Evolutionary conservation across 352 stramenopile species (phyloP), one percentile per base, ranked within the genome.

Genomic region (Peronosclerospora sorghi): DNA sequence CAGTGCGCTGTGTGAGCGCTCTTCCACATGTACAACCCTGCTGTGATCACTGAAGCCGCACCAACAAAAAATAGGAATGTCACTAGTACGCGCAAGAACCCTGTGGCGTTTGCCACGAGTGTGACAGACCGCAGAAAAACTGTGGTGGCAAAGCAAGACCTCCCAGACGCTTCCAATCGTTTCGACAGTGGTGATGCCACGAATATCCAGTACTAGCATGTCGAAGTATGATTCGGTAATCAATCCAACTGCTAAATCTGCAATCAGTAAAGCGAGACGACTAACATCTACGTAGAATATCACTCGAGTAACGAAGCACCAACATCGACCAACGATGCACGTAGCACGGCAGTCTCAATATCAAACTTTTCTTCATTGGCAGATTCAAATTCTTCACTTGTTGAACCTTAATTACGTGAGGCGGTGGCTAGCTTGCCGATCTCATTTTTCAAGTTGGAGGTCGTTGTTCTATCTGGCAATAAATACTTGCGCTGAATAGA

Each of bases 151-250:
- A 13, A 49, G 48, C 21, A 84, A 50, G 2, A 83, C 39, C 29
- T 64, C 62, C 46, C 69, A 80, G 1, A 70, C 32, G 46, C 64
- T 68, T 45, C 56, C 64, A 41, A 69, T 48, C 4, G 39, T 64
- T 20, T 72, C 65, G 24, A 73, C 63, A 9, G 65, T 56, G 8
- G 60, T 57, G 24, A 72, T 57, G 14, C 66, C 73, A 23, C 70
- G 63, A n/a, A 82, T 73, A 30, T 86, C 73, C 17, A 86, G 48
- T 19, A 60, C 53, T 2, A n/a, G 51, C 28, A 86, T 46, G 24
- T 68, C 59, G 12, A 63, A 67, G 40, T 80, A 86, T 32, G 73
- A 86, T 32, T 86, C 65, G 0, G 68, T 80, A 20, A 79, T 61
- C 17, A 86, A 46, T 26, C 52, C 47, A 20, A 68, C 43, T 24